Percentiles rank a stretch among this genome's conserved stretches.
These are phyloP conservation scores for Dipodascus geniculatus DNA, from an alignment of 805 yeast species.

Conservation along the genomic window DNA sequence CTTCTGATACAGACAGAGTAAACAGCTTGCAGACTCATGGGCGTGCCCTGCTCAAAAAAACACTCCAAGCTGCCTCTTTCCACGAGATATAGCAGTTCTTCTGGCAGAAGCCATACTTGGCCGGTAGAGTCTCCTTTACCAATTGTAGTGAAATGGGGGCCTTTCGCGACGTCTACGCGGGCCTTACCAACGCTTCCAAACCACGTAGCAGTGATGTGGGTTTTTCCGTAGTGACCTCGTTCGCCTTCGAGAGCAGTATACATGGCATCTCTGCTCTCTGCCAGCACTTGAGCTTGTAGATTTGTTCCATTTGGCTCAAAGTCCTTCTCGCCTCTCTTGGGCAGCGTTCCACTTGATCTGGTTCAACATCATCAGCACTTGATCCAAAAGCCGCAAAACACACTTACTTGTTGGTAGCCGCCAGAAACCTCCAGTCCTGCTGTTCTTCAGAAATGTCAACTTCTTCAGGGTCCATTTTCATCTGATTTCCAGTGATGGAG, in stretches of 20 bases:
- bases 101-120: conserved; percentile 41
- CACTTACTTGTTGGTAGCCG: conserved; percentile 6
- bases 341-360: conserved; percentile 25
- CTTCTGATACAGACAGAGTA: conserved; percentile 40
- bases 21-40: conserved; percentile 51
- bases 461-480: conserved; percentile 8
- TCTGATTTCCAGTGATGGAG: too few relatives aligned
- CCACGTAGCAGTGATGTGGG: conserved; percentile 42
- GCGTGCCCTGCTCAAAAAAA: conserved; percentile 21
- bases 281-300: conserved; percentile 37
- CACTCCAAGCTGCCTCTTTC: conserved; percentile 62
- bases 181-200: conserved; percentile 25
- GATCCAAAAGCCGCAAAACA: neutral
- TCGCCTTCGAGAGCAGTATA: conserved; percentile 43
- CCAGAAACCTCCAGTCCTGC: conserved; percentile 30
- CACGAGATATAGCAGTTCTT: conserved; percentile 65
- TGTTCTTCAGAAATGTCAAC: conserved; percentile 26
- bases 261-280: conserved; percentile 56
- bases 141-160: conserved; percentile 61
- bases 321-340: conserved; percentile 76
- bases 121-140: conserved; percentile 47
- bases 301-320: conserved; percentile 70
- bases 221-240: conserved; percentile 31
- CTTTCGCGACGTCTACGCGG: conserved; percentile 42
- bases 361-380: too few relatives aligned